A percentile compares a stretch with the other conserved stretches of the same genome.
Conservation (phyloP, 805 yeast genomes). For the Metschnikowia vanudenii region DNA sequence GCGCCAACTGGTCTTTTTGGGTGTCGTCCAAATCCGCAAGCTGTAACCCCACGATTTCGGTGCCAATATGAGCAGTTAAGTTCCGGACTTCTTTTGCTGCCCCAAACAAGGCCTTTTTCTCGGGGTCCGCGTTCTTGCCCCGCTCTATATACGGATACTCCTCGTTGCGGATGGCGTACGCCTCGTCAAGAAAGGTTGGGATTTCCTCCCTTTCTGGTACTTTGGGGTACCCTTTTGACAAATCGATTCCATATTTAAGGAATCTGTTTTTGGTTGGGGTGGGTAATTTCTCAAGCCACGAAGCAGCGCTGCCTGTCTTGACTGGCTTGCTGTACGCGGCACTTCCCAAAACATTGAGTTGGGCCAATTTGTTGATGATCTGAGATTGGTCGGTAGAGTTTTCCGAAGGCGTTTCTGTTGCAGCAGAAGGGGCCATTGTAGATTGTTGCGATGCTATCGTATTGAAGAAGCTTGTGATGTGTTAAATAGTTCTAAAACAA, state of each 20-base stretch:
- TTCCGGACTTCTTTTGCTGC: conserved; percentile 33
- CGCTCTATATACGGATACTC: conserved; percentile 27
- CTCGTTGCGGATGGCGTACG: conserved; percentile 22
- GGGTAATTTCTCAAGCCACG: conserved; percentile 23
- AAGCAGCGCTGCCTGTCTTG: conserved; percentile 15
- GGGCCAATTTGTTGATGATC: conserved; percentile 13
- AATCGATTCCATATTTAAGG: conserved; percentile 26
- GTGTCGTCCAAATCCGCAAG: too few species aligned
- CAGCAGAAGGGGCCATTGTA: too few species aligned
- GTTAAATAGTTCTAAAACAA: too few species aligned
- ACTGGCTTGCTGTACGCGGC: conserved; percentile 9
- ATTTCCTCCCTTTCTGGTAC: conserved; percentile 23
- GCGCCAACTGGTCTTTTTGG: too few species aligned
- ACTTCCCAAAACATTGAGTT: conserved; percentile 13
- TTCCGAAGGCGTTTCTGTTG: neutral
- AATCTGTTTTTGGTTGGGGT: conserved; percentile 23
- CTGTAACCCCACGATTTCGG: too few species aligned
- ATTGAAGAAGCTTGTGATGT: too few species aligned
- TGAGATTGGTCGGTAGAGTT: conserved; percentile 8
- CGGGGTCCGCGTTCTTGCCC: conserved; percentile 30
- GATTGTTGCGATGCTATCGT: too few species aligned
- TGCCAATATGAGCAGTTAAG: too few species aligned
- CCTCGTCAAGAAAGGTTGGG: conserved; percentile 29
- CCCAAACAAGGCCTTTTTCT: conserved; percentile 30
- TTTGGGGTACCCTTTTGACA: conserved; percentile 29